A percentile compares a stretch with the other conserved stretches of the same genome.
phyloP scores from a whole-genome alignment of 352 stramenopile species.

The Lagenidium giganteum region DNA sequence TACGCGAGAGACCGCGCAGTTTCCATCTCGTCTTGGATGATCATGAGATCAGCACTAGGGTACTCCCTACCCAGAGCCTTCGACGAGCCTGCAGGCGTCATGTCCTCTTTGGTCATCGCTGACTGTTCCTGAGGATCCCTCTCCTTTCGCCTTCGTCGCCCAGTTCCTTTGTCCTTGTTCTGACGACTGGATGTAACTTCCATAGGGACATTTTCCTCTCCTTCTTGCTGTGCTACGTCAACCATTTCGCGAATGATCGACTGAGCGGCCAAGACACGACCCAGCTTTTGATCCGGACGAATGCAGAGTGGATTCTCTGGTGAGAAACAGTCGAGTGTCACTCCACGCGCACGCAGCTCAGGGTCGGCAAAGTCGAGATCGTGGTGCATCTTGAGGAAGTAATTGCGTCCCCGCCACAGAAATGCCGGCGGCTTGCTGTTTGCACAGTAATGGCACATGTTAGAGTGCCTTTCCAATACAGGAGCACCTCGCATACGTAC shows the following conservation, averaged over 20 bases:
- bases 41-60: conserved; percentile 1
- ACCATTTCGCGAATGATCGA: conserved; percentile 76
- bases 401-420: conserved; percentile 66
- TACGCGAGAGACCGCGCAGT: background rate
- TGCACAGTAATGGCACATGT: background rate
- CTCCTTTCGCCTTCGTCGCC: too few relatives aligned
- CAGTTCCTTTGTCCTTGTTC: too few relatives aligned
- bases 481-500: conserved; percentile 26
- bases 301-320: conserved; percentile 57
- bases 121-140: too few relatives aligned
- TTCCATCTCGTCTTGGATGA: background rate
- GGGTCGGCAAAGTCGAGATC: conserved; percentile 66
- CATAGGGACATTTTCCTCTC: background rate
- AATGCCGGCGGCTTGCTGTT: conserved; percentile 58
- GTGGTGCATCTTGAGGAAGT: conserved; percentile 66
- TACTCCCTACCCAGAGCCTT: too few relatives aligned
- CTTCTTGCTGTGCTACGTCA: conserved; percentile 18
- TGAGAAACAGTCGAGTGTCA: conserved; percentile 52
- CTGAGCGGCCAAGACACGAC: conserved; percentile 60
- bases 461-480: background rate
- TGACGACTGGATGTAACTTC: too few relatives aligned
- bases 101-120: too few relatives aligned
- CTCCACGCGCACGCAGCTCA: conserved; percentile 40
- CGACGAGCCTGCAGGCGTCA: too few relatives aligned
- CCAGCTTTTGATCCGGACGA: conserved; percentile 61